Conservation (phyloP, 2,329 filamentous ascomycete genomes). For the Stenocarpella maydis region DNA sequence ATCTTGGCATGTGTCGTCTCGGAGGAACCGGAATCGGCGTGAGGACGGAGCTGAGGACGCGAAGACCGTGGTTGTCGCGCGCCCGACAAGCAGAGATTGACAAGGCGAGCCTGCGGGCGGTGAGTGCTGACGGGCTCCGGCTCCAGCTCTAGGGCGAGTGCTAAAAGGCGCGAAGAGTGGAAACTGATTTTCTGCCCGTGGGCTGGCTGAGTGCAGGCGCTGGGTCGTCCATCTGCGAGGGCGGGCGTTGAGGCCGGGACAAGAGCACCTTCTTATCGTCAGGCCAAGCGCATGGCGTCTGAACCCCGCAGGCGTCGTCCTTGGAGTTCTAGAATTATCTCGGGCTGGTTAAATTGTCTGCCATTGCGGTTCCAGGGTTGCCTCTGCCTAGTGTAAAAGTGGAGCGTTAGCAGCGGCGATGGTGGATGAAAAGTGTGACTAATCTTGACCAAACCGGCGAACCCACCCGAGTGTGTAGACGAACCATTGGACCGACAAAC, state of each 20-base stretch:
- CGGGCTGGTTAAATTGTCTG: not conserved
- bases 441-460: not conserved
- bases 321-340: slow-evolving; percentile 15
- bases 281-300: not conserved
- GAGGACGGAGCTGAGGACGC: slow-evolving; percentile 36
- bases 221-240: not conserved
- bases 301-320: not conserved
- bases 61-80: slow-evolving; percentile 17
- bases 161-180: slow-evolving; percentile 29
- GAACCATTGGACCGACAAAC: not conserved
- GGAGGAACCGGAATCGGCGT: not conserved
- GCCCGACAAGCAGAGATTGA: slow-evolving; percentile 15
- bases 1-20: slow-evolving; percentile 22
- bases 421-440: slow-evolving; percentile 11
- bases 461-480: slow-evolving; percentile 22
- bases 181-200: slow-evolving; percentile 28
- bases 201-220: slow-evolving; percentile 4
- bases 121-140: slow-evolving; percentile 21
- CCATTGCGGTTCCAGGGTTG: not conserved
- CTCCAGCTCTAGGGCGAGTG: not conserved
- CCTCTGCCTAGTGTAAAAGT: slow-evolving; percentile 9
- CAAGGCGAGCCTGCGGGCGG: slow-evolving; percentile 26
- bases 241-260: not conserved
- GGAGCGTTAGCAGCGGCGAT: slow-evolving; percentile 22
- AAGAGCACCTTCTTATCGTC: not conserved